Conservation (phyloP, 2,329 filamentous ascomycete species). For the Fusarium decemcellulare region DNA sequence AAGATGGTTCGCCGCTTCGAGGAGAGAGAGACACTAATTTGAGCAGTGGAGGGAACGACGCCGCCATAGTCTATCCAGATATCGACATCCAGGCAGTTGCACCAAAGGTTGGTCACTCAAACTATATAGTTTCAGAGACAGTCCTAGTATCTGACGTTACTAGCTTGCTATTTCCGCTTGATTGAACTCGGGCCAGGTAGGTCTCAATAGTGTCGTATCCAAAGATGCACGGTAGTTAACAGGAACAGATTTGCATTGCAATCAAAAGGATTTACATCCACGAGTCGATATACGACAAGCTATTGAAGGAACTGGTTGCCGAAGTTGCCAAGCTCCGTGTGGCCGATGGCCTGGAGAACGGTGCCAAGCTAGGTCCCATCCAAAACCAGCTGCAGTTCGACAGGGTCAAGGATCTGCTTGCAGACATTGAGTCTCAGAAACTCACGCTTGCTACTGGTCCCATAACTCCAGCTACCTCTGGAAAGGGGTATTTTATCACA, state of each 20-base stretch:
- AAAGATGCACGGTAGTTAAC: too few relatives aligned
- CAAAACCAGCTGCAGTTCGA: conserved; percentile 71
- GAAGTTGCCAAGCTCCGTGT: conserved; percentile 60
- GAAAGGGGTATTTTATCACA: conserved; percentile 38
- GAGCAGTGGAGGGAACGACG: conserved; percentile 30
- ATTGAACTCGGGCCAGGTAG: conserved; percentile 27
- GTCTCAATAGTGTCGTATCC: too few relatives aligned
- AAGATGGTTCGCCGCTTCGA: neutral
- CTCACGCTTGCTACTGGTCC: neutral
- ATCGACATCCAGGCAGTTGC: conserved; percentile 61
- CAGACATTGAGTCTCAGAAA: neutral
- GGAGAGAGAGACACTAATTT: too few relatives aligned
- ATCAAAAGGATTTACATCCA: conserved; percentile 72
- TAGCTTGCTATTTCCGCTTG: conserved; percentile 10
- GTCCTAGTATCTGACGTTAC: too few relatives aligned
- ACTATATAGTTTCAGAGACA: conserved; percentile 45
- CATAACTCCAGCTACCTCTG: neutral
- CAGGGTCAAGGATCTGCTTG: conserved; percentile 7
- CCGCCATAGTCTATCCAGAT: conserved; percentile 53
- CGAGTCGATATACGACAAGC: conserved; percentile 68
- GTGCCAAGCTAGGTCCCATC: conserved; percentile 63
- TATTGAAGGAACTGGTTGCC: conserved; percentile 55
- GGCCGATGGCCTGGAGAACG: conserved; percentile 59
- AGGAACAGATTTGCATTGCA: conserved; percentile 20
- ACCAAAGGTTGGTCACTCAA: conserved; percentile 52